Conservation (phyloP, 2,329 filamentous ascomycete genomes). For the Calonectria pauciramosa region DNA sequence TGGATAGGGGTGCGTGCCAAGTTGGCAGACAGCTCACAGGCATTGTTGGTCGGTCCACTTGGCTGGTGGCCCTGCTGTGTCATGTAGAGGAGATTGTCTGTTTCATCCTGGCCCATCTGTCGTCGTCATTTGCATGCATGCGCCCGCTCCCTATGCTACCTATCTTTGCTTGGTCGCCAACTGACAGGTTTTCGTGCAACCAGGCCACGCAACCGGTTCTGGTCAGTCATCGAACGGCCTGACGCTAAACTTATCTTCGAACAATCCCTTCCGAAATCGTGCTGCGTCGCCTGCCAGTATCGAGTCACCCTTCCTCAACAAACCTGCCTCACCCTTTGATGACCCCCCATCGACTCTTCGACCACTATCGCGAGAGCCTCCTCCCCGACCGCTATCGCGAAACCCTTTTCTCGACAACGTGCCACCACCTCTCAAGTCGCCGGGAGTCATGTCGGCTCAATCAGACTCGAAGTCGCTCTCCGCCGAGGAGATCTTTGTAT, state of each 20-base stretch:
- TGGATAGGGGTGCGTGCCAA: slow-evolving; percentile 39
- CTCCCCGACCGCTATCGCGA: slow-evolving; percentile 76
- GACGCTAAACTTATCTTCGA: slow-evolving; percentile 80
- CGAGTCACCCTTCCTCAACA: slow-evolving; percentile 51
- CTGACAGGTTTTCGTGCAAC: slow-evolving; percentile 44
- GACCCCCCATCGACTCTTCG: slow-evolving; percentile 65
- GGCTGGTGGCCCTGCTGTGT: slow-evolving; percentile 46
- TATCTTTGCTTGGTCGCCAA: slow-evolving; percentile 40
- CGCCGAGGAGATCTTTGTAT: slow-evolving; percentile 82
- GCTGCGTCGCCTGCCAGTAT: slow-evolving; percentile 69
- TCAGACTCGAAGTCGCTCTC: slow-evolving; percentile 63
- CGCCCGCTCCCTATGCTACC: slow-evolving; percentile 37
- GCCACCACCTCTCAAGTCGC: slow-evolving; percentile 56
- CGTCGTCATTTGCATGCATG: slow-evolving; percentile 48
- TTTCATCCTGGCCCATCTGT: slow-evolving; percentile 48
- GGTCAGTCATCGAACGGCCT: slow-evolving; percentile 56
- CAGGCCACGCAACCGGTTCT: slow-evolving; percentile 42
- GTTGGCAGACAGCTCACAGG: slow-evolving; percentile 42
- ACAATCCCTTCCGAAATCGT: slow-evolving; percentile 86
- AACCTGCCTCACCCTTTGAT: slow-evolving; percentile 71
- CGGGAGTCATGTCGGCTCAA: slow-evolving; percentile 64
- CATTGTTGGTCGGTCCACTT: slow-evolving; percentile 44
- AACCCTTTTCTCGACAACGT: slow-evolving; percentile 81
- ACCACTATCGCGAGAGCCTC: slow-evolving; percentile 81
- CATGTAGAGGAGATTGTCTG: slow-evolving; percentile 51